phyloP scores from a whole-genome alignment of 441 rosid genomes.

The Adansonia rubrostipa region DNA sequence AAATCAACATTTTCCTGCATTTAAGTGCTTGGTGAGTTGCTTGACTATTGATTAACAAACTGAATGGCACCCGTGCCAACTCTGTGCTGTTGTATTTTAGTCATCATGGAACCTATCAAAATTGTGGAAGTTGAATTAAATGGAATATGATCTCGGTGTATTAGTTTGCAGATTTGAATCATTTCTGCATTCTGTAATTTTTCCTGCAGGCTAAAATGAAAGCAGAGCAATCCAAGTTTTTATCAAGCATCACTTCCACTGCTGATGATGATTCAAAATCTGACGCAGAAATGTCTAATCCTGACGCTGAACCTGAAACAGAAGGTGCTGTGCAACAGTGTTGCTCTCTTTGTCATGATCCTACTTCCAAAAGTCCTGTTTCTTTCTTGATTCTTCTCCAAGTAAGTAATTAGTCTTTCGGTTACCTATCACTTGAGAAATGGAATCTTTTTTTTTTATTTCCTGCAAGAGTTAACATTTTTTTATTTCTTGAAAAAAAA shows the following conservation, averaged over 20 bases:
- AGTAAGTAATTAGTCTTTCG: constrained; percentile 48
- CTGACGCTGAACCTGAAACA: constrained; percentile 47
- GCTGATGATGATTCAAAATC: constrained; percentile 52
- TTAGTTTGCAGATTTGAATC: constrained; percentile 18
- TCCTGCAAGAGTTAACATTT: constrained; percentile 27
- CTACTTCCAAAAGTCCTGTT: constrained; percentile 70
- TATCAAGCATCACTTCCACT: constrained; percentile 62
- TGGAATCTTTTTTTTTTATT: background rate
- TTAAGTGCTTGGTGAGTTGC: background rate
- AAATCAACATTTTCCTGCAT: background rate
- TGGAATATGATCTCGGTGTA: constrained; percentile 18
- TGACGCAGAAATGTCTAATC: constrained; percentile 51
- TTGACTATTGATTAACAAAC: background rate
- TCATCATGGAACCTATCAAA: background rate
- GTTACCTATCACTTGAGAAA: constrained; percentile 27
- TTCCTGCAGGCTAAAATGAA: constrained; percentile 90
- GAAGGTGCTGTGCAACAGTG: constrained; percentile 59
- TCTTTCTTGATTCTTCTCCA: constrained; percentile 92
- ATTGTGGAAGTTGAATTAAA: constrained; percentile 2
- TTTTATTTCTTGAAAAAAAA: constrained; percentile 30
- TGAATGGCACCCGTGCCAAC: background rate
- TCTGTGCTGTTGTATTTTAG: background rate
- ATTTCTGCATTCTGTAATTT: constrained; percentile 31
- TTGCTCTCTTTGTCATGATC: constrained; percentile 94
- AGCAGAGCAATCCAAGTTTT: constrained; percentile 93